phyloP scores from a whole-genome alignment of 352 stramenopile species.

The Globisporangium okanoganense region DNA sequence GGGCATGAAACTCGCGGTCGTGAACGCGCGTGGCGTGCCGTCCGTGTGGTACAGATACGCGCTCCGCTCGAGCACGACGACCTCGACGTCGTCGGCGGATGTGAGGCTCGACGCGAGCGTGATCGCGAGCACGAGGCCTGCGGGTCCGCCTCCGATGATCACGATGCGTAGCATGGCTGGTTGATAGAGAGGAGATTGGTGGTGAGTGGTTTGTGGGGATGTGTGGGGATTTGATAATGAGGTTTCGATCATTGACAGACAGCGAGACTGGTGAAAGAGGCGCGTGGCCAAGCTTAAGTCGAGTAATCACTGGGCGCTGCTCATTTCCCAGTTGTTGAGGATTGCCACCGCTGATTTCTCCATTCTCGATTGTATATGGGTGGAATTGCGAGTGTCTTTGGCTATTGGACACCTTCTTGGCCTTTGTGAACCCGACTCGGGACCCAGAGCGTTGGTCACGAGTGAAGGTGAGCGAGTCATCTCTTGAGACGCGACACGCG shows the following conservation, averaged over 20 bases:
- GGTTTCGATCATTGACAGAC: too few species aligned
- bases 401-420: not conserved
- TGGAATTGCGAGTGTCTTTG: not conserved
- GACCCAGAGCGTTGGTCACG: not conserved
- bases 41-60: constrained; percentile 2
- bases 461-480: not conserved
- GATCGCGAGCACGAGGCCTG: not conserved
- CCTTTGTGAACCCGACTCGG: not conserved
- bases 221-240: not conserved
- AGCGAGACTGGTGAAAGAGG: not conserved
- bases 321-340: not conserved
- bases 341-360: not conserved
- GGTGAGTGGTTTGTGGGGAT: not conserved
- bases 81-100: not conserved
- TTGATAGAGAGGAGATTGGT: not conserved
- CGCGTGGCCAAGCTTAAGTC: not conserved
- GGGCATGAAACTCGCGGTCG: not conserved
- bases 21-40: not conserved
- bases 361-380: not conserved
- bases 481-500: too few species aligned
- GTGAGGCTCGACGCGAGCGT: not conserved
- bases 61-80: not conserved
- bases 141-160: constrained; percentile 1
- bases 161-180: not conserved
- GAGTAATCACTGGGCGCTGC: not conserved